Evolutionary conservation across 768 basidiomycete species (phyloP), one percentile per base, ranked within the genome.

Genomic region (Lactifluus hygrophoroides): DNA sequence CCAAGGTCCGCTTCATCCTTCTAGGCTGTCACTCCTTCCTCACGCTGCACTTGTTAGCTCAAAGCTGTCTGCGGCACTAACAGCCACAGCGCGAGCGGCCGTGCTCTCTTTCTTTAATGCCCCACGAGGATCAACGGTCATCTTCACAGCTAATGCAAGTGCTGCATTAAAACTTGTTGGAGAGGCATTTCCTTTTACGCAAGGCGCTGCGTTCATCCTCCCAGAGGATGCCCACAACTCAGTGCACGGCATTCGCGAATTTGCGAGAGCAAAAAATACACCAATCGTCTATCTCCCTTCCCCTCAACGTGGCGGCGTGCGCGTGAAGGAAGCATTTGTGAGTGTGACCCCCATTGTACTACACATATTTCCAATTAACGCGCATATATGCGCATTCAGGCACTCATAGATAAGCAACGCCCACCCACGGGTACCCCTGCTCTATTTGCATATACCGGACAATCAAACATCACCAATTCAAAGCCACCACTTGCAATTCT

Each of bases 141-240:
- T 92, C 48, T 92, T 91, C 71, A 91, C 89, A 3, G 72, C 85
- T 10, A 92, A 92, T 67, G 85, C 90, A 8, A 84, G 85, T 8
- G 85, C 77, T 5, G 88, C 90, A 0, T 75, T 93, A 64, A 91
- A 90, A 66, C 77, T 93, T 32, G 79, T 92, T 40, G 90, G 89
- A 34, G 90, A 93, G 69, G 76, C 88, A 0, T 93, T 83, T 64
- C 87, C 86, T 0, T 92, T 90, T 66, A 69, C 67, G 4, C 72
- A 72, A 38, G 78, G 75, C n/a, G 80, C 83, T 51, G 71, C 70
- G 46, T 84, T 83, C 66, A 78, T 92, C 50, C 81, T 92, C 55
- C 80, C 85, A 19, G 76, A 79, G 16, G 90, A 93, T 70, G 85
- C 87, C 7, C 90, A 93, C 69, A 91, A 90, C 66, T 90, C 87